Conservation (phyloP, 1,139 yeast species). For the Hyphopichia fennica region DNA sequence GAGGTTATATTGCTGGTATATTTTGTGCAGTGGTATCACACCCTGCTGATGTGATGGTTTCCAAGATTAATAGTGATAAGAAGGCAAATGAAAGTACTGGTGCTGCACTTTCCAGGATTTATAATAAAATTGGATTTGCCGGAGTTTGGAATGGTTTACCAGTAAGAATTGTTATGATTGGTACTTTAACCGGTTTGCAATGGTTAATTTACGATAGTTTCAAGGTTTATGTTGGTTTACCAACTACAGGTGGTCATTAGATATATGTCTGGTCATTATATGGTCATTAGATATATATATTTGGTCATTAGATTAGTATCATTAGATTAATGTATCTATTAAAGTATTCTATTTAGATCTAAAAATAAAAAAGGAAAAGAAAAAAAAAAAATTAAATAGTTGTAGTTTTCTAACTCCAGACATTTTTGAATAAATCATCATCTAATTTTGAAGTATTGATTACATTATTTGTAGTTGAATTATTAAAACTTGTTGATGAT, state of each 20-base stretch:
- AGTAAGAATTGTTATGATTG: constrained; percentile 93
- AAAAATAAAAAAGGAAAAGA: background rate
- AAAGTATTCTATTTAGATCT: background rate
- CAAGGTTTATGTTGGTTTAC: constrained; percentile 86
- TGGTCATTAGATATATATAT: background rate
- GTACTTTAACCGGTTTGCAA: constrained; percentile 94
- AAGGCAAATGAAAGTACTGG: constrained; percentile 65
- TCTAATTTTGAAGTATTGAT: constrained; percentile 26
- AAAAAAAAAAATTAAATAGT: background rate
- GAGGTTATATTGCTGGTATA: constrained; percentile 96
- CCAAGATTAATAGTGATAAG: constrained; percentile 81
- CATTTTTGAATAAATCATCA: constrained; percentile 52
- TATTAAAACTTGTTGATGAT: constrained; percentile 7
- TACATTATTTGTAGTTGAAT: constrained; percentile 15
- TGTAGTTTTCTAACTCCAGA: constrained; percentile 46
- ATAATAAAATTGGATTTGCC: constrained; percentile 74
- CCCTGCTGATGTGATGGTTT: constrained; percentile 97
- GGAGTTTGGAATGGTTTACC: constrained; percentile 96
- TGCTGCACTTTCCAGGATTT: constrained; percentile 70
- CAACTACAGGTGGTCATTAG: constrained; percentile 79
- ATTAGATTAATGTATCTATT: background rate
- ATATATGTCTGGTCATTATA: background rate
- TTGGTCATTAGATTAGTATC: too few relatives aligned
- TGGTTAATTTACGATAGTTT: constrained; percentile 95
- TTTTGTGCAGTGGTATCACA: constrained; percentile 93